Evolutionary conservation across 352 stramenopile species (phyloP), one percentile per base, ranked within the genome.

Genomic region (Phytophthora europaea): DNA sequence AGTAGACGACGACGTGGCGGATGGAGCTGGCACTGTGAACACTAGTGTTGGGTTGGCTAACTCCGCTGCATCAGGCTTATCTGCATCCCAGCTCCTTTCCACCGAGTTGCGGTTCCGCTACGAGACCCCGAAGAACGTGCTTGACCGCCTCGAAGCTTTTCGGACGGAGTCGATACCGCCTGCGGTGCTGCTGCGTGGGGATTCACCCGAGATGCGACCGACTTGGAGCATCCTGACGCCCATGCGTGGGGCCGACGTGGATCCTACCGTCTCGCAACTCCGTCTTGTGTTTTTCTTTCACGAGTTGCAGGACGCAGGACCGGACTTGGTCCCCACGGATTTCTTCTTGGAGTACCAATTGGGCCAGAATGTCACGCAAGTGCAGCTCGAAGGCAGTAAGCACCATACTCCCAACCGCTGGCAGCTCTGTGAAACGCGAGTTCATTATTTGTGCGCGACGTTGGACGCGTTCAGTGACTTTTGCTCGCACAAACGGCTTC

Each of bases 341-440:
- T 96, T 93, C 26, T 92, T 85, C 55, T 75, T 94, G 33, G 87
- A 94, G 48, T 96, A 96, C 52, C 87, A 94, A 47, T 61, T 96
- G 6, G 89, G 87, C 0, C 89, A 96, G 66, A 55, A 70, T 23
- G 78, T 93, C 31, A 80, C 68, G 10, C 77, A 72, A 22, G 59
- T 96, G 13, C 70, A 91, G 50, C 82, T 96, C 20, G 87, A 94
- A 66, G 89, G 89, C 22, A 93, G 86, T 67, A 96, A 96, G 53
- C 79, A 76, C 36, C 89, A 94, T 58, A 94, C 89, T 8, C 84
- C 81, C 0, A 94, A 96, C 33, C 85, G 89, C 0, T 96, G 89
- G 89, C 89, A 96, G 61, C 78, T 96, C 3, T 94, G 85, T 67
- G 89, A 96, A 61, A 79, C 87, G 0, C 75, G 87, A 0, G 58